Evolutionary conservation across 2,329 filamentous ascomycete genomes (phyloP), one percentile per base, ranked within the genome.

Genomic region (Fusarium avenaceum): DNA sequence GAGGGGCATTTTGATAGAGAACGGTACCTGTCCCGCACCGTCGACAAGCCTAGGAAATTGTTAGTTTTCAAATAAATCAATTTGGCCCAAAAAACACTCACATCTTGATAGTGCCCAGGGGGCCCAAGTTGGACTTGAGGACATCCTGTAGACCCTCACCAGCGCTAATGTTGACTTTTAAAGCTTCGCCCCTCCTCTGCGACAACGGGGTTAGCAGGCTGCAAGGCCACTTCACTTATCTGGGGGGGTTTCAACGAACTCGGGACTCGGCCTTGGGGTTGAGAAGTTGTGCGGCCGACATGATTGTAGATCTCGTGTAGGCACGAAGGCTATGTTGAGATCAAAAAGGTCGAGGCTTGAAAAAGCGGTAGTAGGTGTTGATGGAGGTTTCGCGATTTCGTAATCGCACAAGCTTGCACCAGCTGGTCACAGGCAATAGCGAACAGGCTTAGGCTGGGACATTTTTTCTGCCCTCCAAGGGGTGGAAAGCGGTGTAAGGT

Each of bases 201-300:
- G 59, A 71, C 54, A 60, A 63, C 67, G 66, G 56, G 65, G 65
- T 72, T 75, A 73, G 72, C 72, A 73, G 62, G 64, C 57, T 51
- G 35, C 57, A 40, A 61, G 57, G 52, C 55, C 57, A 53, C 65
- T 62, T 71, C 57, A 53, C 65, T 62, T 71, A 61, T 64, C 62
- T 69, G 66, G 61, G 57, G 54, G 52, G 47, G 42, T 46, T 30
- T 62, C 70, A 66, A 84, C 92, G 76, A 86, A 96, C 94, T 83
- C 96, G 90, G 76, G 94, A 97, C 85, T 99, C 96, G 77, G 96
- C 96, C 86, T 99, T 99, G 67, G 96, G 96, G 83, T 99, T 99
- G 72, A 99, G 91, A 77, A 99, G 90, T 85, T 98, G 95, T 78
- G 96, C 94, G 75, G 96, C 96, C 83, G 94, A 98, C 96, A 98